Base-by-base conservation (phyloP, 176 grass and related monocot genomes). In the Oryza punctata region DNA sequence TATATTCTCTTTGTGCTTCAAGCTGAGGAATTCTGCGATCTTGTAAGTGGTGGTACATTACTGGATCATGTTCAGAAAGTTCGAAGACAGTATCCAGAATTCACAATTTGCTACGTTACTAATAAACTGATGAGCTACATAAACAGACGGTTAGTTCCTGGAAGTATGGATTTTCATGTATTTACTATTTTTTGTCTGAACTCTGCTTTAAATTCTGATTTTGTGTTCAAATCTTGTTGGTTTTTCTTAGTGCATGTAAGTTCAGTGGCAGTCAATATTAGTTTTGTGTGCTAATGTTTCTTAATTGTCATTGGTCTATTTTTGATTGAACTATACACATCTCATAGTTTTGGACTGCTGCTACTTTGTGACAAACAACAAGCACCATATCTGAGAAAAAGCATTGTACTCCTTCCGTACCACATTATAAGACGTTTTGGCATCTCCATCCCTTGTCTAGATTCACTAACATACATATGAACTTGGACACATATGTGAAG, bases 1-100 rank as follows among this genome's bases (percentile, higher is more conserved):
- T 98, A 98, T 65, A 70, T 98, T 67, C 45, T 93, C 19, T 25
- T 98, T 78, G 85, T 98, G 35, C 61, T 88, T 82, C 82, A 93
- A 89, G 96, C 96, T 26, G 89, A 98, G 85, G 96, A 98, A 54
- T 95, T 98, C 80, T 95, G 93, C 64, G 73, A 90, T 86, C 91
- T 93, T 63, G 67, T 95, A 50, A 81, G 8, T 71, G 76, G 67
- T 7, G 81, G 80, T 40, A 81, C 11, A 3, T 69, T 98, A 27
- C 80, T 80, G 29, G 9, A 83, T 60, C 87, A 91, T 75, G 63
- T 98, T n/a, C 38, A 28, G 10, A 74, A 73, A 78, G 80, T 95
- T 75, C 87, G 44, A 72, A 83, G 44, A n/a, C 61, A 49, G 33
- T 84, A 98, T 65, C 87, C 93, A 80, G 69, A 69, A 40, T 95